Conservation (phyloP, 805 yeast species). For the Helenozyma baotianmanensis region DNA sequence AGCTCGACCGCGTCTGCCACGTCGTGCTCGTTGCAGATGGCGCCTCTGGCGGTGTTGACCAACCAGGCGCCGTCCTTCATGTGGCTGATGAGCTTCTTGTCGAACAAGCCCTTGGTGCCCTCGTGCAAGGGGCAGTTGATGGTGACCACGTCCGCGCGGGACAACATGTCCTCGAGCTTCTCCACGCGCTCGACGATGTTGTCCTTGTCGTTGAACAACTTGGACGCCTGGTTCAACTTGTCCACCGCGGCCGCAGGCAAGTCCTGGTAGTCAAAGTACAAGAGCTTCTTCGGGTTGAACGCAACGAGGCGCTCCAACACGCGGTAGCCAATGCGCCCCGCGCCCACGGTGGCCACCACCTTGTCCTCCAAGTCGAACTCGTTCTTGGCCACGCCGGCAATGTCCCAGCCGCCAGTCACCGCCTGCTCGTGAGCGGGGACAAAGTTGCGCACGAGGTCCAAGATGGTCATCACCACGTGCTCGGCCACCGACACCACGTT, state of each 20-base stretch:
- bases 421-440: slow-evolving; percentile 76
- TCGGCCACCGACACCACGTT: slow-evolving; percentile 79
- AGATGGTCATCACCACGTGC: slow-evolving; percentile 71
- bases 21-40: slow-evolving; percentile 67
- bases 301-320: slow-evolving; percentile 68
- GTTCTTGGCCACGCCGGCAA: slow-evolving; percentile 66
- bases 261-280: slow-evolving; percentile 72
- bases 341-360: slow-evolving; percentile 75
- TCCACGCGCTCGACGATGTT: slow-evolving; percentile 54
- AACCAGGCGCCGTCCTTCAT: slow-evolving; percentile 72
- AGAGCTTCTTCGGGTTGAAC: slow-evolving; percentile 68
- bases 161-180: slow-evolving; percentile 58
- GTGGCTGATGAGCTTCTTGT: slow-evolving; percentile 60
- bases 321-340: slow-evolving; percentile 76
- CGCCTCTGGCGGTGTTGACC: slow-evolving; percentile 80
- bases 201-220: slow-evolving; percentile 43
- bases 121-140: slow-evolving; percentile 76
- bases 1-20: slow-evolving; percentile 67
- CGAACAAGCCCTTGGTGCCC: slow-evolving; percentile 60
- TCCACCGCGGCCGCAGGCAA: slow-evolving; percentile 49
- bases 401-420: slow-evolving; percentile 61
- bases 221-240: slow-evolving; percentile 33
- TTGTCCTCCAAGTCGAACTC: slow-evolving; percentile 73
- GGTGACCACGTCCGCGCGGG: slow-evolving; percentile 68
- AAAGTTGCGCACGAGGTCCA: slow-evolving; percentile 68